Conservation (phyloP, 1,139 yeast species). For the Sugiyamaella paludigena region DNA sequence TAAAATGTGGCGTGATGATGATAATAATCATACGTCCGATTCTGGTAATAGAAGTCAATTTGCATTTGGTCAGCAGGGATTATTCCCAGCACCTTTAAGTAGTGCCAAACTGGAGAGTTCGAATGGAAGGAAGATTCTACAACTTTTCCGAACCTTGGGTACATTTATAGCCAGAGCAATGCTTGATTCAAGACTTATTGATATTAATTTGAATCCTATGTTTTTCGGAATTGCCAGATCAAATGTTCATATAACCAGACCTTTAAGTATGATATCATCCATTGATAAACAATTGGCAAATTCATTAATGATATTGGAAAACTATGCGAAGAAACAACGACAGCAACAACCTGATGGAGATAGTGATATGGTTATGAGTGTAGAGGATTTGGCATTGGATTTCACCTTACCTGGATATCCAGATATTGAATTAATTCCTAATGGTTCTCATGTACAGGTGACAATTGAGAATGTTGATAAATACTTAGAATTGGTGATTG, state of each 20-base stretch:
- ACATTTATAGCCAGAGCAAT: slow-evolving; percentile 83
- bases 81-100: slow-evolving; percentile 72
- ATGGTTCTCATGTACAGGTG: slow-evolving; percentile 55
- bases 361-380: slow-evolving; percentile 41
- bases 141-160: slow-evolving; percentile 68
- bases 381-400: slow-evolving; percentile 57
- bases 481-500: slow-evolving; percentile 59
- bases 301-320: slow-evolving; percentile 55
- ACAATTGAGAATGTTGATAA: slow-evolving; percentile 52
- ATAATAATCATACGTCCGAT: slow-evolving; percentile 23
- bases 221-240: slow-evolving; percentile 49
- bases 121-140: slow-evolving; percentile 47
- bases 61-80: slow-evolving; percentile 49
- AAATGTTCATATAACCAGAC: slow-evolving; percentile 27
- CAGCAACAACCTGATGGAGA: slow-evolving; percentile 20
- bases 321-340: slow-evolving; percentile 29
- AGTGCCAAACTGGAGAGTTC: slow-evolving; percentile 35
- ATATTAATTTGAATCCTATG: slow-evolving; percentile 69
- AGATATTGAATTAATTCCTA: slow-evolving; percentile 52
- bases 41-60: slow-evolving; percentile 40
- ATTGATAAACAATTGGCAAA: slow-evolving; percentile 62
- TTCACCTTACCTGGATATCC: slow-evolving; percentile 80
- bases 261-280: slow-evolving; percentile 44
- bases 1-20: slow-evolving; percentile 66
- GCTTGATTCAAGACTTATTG: slow-evolving; percentile 81